Base-by-base conservation (phyloP, 2,329 filamentous ascomycete species). In the Allantophomopsis lycopodina region DNA sequence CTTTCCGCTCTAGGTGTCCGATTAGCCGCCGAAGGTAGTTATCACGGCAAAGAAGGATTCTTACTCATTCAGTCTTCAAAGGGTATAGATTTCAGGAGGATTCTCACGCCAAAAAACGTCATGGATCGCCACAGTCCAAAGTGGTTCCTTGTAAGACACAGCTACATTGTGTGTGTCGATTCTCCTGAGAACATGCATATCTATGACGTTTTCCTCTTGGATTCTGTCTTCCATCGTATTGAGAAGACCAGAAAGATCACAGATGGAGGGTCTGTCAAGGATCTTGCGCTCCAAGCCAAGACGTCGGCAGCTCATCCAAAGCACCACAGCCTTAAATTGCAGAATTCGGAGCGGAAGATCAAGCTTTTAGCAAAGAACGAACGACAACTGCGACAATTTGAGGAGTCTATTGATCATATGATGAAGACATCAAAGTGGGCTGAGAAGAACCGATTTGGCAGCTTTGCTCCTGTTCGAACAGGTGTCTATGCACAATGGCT, bases 161-260 rank as follows among this genome's bases (percentile, higher is more conserved):
- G 87, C 63, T 98, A 98, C 54, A 80, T 98, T 43, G 89, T 94
- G 35, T 95, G 89, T 50, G 88, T 96, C n/a, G 89, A 96, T 56
- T 95, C 91, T 0, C 91, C 91, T 0, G 89, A 96, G 57, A 94
- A 94, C 51, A 94, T 96, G 83, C 89, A 94, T 53, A 93, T 96
- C 28, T 95, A 94, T 57, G 93, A 98, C 60, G 91, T 98, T 16
- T 96, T 95, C 58, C 70, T 98, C n/a, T 84, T 96, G 18, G 91
- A 98, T 55, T 72, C 83, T 1, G 80, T 83, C 51, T 98, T 98
- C 60, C 69, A 73, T 39, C 78, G 95, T 37, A 78, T 87, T 46
- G 76, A 83, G 40, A 87, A 87, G 60, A 75, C 73, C 48, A 69
- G 63, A 48, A 69, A 71, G 44, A 55, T 71, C 13, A 68, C 64